phyloP scores from a whole-genome alignment of 305 asterid species.

The Fraxinus angustifolia region DNA sequence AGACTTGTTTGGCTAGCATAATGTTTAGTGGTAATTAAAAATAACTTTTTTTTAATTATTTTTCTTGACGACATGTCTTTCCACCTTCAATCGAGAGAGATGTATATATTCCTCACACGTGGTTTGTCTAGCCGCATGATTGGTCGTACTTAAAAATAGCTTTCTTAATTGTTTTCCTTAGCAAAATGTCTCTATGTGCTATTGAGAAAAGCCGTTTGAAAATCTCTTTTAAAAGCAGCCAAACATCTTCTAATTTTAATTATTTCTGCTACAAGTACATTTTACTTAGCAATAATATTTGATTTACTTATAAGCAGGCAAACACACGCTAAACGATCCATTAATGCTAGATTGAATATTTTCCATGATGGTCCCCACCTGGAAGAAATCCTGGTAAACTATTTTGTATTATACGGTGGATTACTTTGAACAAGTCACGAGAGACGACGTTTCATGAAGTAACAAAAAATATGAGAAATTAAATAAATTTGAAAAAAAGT shows the following conservation, averaged over 20 bases:
- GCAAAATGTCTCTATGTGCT: not conserved
- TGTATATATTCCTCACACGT: not conserved
- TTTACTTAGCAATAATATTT: not conserved
- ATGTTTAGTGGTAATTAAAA: not conserved
- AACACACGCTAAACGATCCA: not conserved
- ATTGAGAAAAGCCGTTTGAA: not conserved
- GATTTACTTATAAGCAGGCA: not conserved
- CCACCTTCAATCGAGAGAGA: not conserved
- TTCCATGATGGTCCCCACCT: slow-evolving; percentile 29
- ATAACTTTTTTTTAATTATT: not conserved
- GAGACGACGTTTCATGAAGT: not conserved
- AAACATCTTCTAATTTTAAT: not conserved
- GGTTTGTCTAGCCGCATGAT: not conserved
- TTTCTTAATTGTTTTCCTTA: not conserved
- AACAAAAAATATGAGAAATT: too few species aligned
- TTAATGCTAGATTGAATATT: not conserved
- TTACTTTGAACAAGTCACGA: not conserved
- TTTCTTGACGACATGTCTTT: not conserved
- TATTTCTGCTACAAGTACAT: not conserved
- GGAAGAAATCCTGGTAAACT: slow-evolving; percentile 23
- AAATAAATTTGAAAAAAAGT: not conserved
- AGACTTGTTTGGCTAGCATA: not conserved
- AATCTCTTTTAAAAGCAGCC: not conserved
- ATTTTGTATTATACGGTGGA: not conserved
- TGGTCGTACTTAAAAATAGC: not conserved